Conservation (phyloP, 164 flowering plant genomes). For the Paratinospora sagittata region DNA sequence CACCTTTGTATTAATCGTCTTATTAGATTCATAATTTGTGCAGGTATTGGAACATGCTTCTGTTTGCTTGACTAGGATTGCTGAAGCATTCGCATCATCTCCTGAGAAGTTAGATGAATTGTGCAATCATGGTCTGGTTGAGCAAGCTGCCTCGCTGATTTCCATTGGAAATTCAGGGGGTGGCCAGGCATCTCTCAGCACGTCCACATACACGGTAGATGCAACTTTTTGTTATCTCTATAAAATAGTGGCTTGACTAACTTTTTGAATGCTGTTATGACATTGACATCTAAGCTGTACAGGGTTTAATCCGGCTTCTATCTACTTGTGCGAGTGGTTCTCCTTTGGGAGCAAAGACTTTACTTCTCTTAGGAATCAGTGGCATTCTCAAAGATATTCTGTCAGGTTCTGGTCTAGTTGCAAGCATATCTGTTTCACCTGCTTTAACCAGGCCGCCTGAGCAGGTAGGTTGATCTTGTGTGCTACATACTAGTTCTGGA, state of each 20-base stretch:
- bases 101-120: conserved; percentile 89
- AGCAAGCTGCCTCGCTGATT: conserved; percentile 86
- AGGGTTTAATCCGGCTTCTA: conserved; percentile 94
- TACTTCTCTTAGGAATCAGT: conserved; percentile 92
- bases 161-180: conserved; percentile 84
- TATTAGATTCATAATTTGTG: conserved; percentile 6
- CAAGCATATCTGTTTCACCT: conserved; percentile 79
- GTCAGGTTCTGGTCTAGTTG: conserved; percentile 70
- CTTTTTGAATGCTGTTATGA: conserved; percentile 17
- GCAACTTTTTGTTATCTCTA: not conserved
- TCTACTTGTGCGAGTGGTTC: conserved; percentile 97
- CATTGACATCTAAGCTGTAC: conserved; percentile 29
- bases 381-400: conserved; percentile 90
- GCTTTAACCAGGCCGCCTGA: conserved; percentile 91
- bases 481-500: not conserved
- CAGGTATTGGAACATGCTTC: conserved; percentile 98
- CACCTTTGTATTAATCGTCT: not conserved
- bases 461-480: conserved; percentile 48
- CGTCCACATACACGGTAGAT: conserved; percentile 88
- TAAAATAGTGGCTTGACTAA: not conserved
- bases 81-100: conserved; percentile 88
- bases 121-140: conserved; percentile 91
- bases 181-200: conserved; percentile 90
- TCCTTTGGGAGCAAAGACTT: conserved; percentile 74
- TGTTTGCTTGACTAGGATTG: conserved; percentile 90